Base-by-base conservation (phyloP, 2,329 filamentous ascomycete species). In the Teratosphaeria epicoccoides region DNA sequence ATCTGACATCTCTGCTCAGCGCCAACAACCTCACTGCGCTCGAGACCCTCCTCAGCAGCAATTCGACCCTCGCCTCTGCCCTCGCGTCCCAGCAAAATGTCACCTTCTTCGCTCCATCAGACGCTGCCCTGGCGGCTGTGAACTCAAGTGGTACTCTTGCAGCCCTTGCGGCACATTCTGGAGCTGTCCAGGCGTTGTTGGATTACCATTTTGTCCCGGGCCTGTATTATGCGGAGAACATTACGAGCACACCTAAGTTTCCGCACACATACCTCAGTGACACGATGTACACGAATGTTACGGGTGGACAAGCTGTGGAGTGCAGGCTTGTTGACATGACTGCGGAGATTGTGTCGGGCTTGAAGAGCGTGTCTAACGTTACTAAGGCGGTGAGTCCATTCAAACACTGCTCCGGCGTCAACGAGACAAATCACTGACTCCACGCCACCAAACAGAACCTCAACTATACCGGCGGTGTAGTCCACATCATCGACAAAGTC, bases 171-270 rank as follows among this genome's bases (percentile, higher is more conserved):
- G 17, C 33, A 17, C 33, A 40, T 14, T 17, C 33, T 40, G 33
- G n/a, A 3, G 14, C n/a, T 20, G 58, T 75, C 17, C 59, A 66
- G 53, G 76, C 76, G 4, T 63, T 82, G 24, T 65, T 84, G 22
- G 69, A 66, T 51, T 84, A 84, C 63, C 81, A 84, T 61, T 72
- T 82, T 20, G 64, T 83, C 6, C 74, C 77, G 52, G 80, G 79
- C 33, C 73, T 71, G 1, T 73, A 75, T 56, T 59, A 57, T 4
- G 61, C 67, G 3, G 66, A 74, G 51, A 68, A 62, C 43, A 70
- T 72, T 33, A 59, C 62, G 9, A 50, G 54, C 14, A 63, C 62
- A n/a, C 63, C 64, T 7, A 43, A 53, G 9, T 79, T 80, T 59
- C 60, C 73, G 1, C 71, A 71, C 12, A 76, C 74, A 2, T 62